Evolutionary conservation across 2,329 filamentous ascomycete genomes (phyloP).

Genomic region (Fonsecaea monophora): DNA sequence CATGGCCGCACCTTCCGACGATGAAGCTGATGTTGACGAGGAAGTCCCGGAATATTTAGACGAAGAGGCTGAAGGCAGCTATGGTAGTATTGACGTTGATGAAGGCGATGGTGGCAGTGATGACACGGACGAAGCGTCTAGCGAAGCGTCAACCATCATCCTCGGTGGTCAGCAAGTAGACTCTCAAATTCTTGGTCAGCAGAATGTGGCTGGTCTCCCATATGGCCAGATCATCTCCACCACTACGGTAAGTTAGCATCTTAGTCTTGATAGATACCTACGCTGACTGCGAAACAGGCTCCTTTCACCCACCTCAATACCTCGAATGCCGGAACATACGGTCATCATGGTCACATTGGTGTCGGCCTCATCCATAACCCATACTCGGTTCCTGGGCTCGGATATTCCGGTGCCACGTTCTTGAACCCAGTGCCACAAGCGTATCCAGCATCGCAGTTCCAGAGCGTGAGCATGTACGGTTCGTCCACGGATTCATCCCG

Average conservation of each 20-base stretch:
- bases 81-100: background rate
- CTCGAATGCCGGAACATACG: background rate
- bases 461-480: constrained; percentile 1
- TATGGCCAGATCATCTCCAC: constrained; percentile 12
- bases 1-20: constrained; percentile 13
- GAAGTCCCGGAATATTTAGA: background rate
- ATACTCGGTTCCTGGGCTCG: constrained; percentile 9
- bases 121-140: constrained; percentile 4
- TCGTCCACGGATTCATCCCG: constrained; percentile 10
- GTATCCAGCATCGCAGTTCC: background rate
- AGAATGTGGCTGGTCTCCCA: constrained; percentile 3
- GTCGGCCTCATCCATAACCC: constrained; percentile 3
- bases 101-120: background rate
- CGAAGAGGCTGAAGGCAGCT: constrained; percentile 1
- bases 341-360: background rate
- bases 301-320: background rate
- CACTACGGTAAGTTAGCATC: background rate
- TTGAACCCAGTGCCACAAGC: constrained; percentile 14
- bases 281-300: background rate
- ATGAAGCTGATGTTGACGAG: constrained; percentile 18
- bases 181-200: background rate
- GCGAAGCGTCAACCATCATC: background rate
- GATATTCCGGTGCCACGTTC: constrained; percentile 2
- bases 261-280: background rate
- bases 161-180: background rate